Conservation (phyloP, 1,284 basidiomycete species). For the Rhodotorula sp. region DNA sequence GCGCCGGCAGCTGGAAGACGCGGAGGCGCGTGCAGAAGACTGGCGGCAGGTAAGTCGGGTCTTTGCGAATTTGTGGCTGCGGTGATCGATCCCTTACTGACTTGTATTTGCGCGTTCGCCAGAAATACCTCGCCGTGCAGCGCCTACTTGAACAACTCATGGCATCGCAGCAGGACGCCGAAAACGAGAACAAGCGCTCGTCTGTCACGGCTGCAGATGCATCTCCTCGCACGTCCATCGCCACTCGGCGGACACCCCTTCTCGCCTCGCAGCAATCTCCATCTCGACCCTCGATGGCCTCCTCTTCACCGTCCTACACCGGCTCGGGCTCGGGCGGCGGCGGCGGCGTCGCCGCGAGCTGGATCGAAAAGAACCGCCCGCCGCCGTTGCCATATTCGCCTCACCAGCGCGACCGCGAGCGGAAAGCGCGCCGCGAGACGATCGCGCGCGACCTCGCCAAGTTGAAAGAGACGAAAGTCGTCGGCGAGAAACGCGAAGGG, state of each 20-base stretch:
- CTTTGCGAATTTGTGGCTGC: no score
- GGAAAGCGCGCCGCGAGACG: conserved; percentile 38
- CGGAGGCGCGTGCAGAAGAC: conserved; percentile 13
- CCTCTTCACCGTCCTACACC: conserved; percentile 5
- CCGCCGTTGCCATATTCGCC: conserved; percentile 37
- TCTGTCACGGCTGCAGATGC: conserved; percentile 3
- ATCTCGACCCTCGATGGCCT: background rate
- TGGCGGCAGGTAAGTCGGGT: conserved; percentile 30
- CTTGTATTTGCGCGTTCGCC: background rate
- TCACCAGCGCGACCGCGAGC: conserved; percentile 20
- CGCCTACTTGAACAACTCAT: conserved; percentile 22
- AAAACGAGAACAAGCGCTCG: conserved; percentile 7
- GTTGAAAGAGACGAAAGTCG: conserved; percentile 23
- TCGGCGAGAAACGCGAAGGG: conserved; percentile 22
- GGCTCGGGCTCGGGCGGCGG: background rate
- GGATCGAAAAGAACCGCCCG: conserved; percentile 9
- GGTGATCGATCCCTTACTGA: background rate
- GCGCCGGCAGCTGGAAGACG: conserved; percentile 3
- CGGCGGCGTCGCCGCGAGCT: background rate
- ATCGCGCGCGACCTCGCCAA: conserved; percentile 39
- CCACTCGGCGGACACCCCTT: conserved; percentile 7
- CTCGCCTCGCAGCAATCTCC: conserved; percentile 5
- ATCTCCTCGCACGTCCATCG: background rate
- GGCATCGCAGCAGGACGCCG: background rate
- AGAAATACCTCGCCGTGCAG: conserved; percentile 36